Conservation (phyloP, 2,329 filamentous ascomycete species). For the Xylariaceae sp. region DNA sequence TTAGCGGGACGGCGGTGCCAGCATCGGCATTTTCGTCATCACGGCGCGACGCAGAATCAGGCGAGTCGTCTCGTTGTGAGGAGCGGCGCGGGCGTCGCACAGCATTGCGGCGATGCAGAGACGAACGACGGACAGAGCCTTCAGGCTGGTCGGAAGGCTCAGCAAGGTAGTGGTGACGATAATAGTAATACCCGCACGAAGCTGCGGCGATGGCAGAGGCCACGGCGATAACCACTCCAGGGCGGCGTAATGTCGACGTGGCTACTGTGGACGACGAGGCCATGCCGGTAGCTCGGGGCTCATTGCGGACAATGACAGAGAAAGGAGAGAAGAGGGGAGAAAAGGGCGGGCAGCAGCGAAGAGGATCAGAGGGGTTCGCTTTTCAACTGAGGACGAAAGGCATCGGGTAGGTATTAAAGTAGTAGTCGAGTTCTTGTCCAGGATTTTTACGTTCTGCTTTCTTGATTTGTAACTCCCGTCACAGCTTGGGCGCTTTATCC, state of each 20-base stretch:
- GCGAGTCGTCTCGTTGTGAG: conserved; percentile 34
- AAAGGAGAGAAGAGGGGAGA: background rate
- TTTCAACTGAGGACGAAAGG: background rate
- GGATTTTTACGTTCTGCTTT: too few relatives aligned
- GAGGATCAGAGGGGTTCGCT: background rate
- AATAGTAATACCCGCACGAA: conserved; percentile 57
- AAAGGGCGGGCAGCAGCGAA: background rate
- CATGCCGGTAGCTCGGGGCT: conserved; percentile 37
- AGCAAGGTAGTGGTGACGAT: conserved; percentile 26
- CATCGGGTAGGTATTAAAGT: background rate
- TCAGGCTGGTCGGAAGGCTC: conserved; percentile 20
- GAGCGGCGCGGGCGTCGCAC: conserved; percentile 49
- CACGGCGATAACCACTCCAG: conserved; percentile 52
- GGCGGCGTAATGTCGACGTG: conserved; percentile 52
- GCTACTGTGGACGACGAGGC: conserved; percentile 45
- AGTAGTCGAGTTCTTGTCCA: background rate
- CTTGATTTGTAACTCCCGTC: too few relatives aligned
- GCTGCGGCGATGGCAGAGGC: conserved; percentile 53
- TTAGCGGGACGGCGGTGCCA: conserved; percentile 32
- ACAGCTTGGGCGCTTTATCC: too few relatives aligned
- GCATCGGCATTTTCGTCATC: conserved; percentile 44
- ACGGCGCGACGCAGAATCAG: conserved; percentile 39
- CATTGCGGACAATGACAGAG: conserved; percentile 26
- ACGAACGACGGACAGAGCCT: conserved; percentile 28
- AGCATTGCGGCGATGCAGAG: conserved; percentile 64